Conservation (phyloP, 1,284 basidiomycete species). For the Naganishia sp. region DNA sequence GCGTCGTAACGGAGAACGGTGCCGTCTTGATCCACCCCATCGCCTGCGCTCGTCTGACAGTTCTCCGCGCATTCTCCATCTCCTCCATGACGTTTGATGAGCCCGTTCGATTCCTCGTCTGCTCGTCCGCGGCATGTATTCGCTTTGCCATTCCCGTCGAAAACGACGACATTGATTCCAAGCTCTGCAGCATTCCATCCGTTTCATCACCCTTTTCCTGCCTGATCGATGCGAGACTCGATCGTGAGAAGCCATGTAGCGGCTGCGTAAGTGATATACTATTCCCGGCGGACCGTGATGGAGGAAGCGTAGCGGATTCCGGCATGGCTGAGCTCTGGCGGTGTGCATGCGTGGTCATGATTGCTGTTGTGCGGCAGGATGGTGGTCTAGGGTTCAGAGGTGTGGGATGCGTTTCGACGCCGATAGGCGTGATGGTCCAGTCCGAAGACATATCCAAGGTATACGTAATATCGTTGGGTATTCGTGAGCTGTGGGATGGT, state of each 20-base stretch:
- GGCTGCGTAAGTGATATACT: slow-evolving; percentile 15
- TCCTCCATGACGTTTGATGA: slow-evolving; percentile 6
- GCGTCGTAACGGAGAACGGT: slow-evolving; percentile 7
- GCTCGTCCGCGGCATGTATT: not conserved
- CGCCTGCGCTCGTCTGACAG: slow-evolving; percentile 21
- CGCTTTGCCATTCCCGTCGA: not conserved
- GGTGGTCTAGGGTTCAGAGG: slow-evolving; percentile 2
- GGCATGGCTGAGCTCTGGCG: slow-evolving; percentile 22
- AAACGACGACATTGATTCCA: not conserved
- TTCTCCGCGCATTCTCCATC: slow-evolving; percentile 18
- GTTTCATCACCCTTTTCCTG: not conserved
- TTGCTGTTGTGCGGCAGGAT: not conserved
- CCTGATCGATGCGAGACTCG: slow-evolving; percentile 11
- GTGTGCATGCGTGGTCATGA: not conserved
- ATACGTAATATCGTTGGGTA: not conserved
- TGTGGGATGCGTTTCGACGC: slow-evolving; percentile 10
- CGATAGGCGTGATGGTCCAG: slow-evolving; percentile 17
- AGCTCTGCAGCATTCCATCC: not conserved
- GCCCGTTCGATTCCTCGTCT: not conserved
- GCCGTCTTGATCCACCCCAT: slow-evolving; percentile 17
- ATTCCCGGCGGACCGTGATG: slow-evolving; percentile 3
- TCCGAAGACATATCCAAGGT: not conserved
- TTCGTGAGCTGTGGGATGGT: not conserved
- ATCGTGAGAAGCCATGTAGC: slow-evolving; percentile 12
- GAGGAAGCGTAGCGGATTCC: slow-evolving; percentile 18